phyloP scores from a whole-genome alignment of 805 yeast species.

The Starmerella gropengiesseri region DNA sequence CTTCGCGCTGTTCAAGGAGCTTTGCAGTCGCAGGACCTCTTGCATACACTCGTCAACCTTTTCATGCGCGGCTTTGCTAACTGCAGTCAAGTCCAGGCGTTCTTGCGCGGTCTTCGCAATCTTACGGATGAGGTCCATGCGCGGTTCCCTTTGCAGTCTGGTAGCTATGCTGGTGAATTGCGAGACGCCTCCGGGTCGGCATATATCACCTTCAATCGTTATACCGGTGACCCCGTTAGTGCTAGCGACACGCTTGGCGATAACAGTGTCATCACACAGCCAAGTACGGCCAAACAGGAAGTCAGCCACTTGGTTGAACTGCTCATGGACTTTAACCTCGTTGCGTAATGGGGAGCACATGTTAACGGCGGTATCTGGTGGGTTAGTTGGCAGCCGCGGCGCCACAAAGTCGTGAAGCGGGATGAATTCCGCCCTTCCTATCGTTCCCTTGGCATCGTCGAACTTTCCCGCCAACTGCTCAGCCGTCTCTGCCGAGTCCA shows the following conservation, averaged over 20 bases:
- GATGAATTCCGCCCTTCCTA: conserved; percentile 80
- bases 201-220: conserved; percentile 85
- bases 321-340: conserved; percentile 6
- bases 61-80: no score
- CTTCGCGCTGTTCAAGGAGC: no score
- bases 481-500: conserved; percentile 79
- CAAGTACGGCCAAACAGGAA: conserved; percentile 76
- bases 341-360: conserved; percentile 56
- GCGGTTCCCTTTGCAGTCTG: background rate
- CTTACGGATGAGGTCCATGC: background rate
- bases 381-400: conserved; percentile 11
- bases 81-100: no score
- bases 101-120: background rate
- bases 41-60: no score
- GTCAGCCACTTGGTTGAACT: conserved; percentile 52
- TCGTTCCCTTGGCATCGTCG: conserved; percentile 25
- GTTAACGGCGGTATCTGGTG: conserved; percentile 2
- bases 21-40: no score
- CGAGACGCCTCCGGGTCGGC: conserved; percentile 70
- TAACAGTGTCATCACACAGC: conserved; percentile 56
- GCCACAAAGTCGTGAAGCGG: conserved; percentile 63
- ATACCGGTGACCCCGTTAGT: conserved; percentile 55
- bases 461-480: conserved; percentile 53
- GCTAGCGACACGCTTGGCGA: conserved; percentile 7
- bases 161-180: background rate